Evolutionary conservation across 768 basidiomycete genomes (phyloP).

Genomic region (Hirschioporus abietinus): DNA sequence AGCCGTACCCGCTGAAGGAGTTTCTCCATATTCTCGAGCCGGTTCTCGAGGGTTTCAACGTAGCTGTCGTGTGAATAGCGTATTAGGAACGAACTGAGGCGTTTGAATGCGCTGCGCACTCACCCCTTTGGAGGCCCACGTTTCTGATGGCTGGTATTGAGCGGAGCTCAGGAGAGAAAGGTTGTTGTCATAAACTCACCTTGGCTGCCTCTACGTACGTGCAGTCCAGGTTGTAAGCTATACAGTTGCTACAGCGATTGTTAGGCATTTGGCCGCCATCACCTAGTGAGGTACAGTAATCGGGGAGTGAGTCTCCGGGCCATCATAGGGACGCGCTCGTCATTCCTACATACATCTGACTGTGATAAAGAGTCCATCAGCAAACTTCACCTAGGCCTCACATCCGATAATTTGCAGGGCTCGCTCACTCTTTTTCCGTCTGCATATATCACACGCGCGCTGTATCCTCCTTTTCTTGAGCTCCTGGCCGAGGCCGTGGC

Average conservation of each 20-base stretch:
- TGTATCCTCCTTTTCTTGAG: slow-evolving; percentile 69
- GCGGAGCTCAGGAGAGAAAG: slow-evolving; percentile 1
- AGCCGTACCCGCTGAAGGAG: slow-evolving; percentile 33
- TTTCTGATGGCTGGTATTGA: slow-evolving; percentile 25
- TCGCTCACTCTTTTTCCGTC: slow-evolving; percentile 73
- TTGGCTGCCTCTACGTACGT: slow-evolving; percentile 67
- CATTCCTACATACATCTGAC: not conserved
- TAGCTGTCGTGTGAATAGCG: not conserved
- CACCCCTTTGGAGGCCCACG: slow-evolving; percentile 39
- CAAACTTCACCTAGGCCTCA: slow-evolving; percentile 7
- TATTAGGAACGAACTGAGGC: not conserved
- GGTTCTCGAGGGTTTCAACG: slow-evolving; percentile 45
- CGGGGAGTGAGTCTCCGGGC: slow-evolving; percentile 14
- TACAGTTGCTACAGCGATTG: slow-evolving; percentile 60
- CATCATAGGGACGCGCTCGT: slow-evolving; percentile 20
- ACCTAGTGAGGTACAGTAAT: slow-evolving; percentile 31
- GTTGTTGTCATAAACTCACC: slow-evolving; percentile 31
- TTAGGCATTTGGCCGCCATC: slow-evolving; percentile 60
- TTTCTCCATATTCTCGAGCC: slow-evolving; percentile 47
- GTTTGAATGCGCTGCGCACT: slow-evolving; percentile 1
- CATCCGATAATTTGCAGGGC: slow-evolving; percentile 4
- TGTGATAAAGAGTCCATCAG: slow-evolving; percentile 17
- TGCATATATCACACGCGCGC: slow-evolving; percentile 77
- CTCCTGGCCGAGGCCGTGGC: slow-evolving; percentile 22
- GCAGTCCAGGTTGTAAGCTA: slow-evolving; percentile 52